A percentile compares a stretch with the other conserved stretches of the same genome.
Evolutionary conservation across 164 flowering plant genomes (phyloP).

Genomic region (Liquidambar formosana): DNA sequence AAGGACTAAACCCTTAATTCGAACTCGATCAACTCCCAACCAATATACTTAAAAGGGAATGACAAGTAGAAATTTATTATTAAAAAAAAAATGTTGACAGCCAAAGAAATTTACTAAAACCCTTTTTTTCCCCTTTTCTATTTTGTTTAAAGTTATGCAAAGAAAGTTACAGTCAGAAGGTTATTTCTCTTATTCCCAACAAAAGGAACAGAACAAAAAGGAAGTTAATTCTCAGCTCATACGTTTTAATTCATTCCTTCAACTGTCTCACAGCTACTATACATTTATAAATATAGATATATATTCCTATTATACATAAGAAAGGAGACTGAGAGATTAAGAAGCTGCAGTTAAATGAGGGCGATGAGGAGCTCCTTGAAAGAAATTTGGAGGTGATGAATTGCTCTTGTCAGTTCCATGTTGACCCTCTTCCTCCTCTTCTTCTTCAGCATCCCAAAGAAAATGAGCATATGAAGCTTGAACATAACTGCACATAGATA

Average conservation of each 20-base stretch:
- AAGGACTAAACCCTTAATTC: too few relatives aligned
- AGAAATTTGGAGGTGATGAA: slow-evolving; percentile 17
- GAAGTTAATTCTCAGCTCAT: background rate
- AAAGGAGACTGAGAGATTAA: background rate
- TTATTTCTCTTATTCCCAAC: background rate
- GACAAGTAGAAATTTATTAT: too few relatives aligned
- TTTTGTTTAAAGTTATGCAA: background rate
- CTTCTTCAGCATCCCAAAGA: slow-evolving; percentile 51
- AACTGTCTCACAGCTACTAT: background rate
- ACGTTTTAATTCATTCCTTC: background rate
- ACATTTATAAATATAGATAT: background rate
- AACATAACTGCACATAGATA: slow-evolving; percentile 29
- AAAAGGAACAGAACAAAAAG: background rate
- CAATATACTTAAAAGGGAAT: too few relatives aligned
- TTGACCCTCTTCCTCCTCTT: slow-evolving; percentile 18
- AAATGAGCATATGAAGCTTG: slow-evolving; percentile 48
- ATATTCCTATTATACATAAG: too few relatives aligned
- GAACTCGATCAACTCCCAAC: too few relatives aligned
- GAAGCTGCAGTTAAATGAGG: slow-evolving; percentile 28
- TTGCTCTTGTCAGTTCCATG: background rate
- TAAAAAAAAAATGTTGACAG: too few relatives aligned
- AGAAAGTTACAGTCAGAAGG: slow-evolving; percentile 1
- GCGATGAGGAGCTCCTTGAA: slow-evolving; percentile 16
- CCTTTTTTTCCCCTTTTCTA: too few relatives aligned
- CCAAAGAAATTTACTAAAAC: too few relatives aligned